These are phyloP conservation scores for Hibiscus trionum DNA, from an alignment of 345 rosid genomes.

Conservation along the genomic window DNA sequence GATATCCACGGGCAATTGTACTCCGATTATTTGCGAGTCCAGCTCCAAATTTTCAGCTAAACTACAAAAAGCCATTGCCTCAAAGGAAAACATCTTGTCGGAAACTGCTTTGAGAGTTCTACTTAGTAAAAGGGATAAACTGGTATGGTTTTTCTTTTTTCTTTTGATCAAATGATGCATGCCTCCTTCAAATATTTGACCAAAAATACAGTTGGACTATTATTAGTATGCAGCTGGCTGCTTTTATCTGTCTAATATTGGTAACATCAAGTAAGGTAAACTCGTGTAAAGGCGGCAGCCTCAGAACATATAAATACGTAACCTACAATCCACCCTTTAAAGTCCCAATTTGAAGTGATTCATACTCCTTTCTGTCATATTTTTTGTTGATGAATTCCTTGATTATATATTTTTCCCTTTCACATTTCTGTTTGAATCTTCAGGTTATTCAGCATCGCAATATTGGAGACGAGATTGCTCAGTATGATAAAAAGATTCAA, in stretches of 20 bases:
- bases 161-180: neutral
- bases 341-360: neutral
- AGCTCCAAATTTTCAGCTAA: constrained; percentile 29
- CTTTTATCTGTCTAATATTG: neutral
- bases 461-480: constrained; percentile 63
- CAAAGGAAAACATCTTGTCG: constrained; percentile 34
- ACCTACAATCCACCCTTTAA: neutral
- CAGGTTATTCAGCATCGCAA: constrained; percentile 61
- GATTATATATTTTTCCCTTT: neutral
- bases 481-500: constrained; percentile 44
- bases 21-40: constrained; percentile 20
- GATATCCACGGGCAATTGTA: constrained; percentile 12
- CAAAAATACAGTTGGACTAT: neutral
- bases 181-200: neutral
- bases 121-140: constrained; percentile 47
- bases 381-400: neutral
- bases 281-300: neutral
- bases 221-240: neutral
- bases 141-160: constrained; percentile 34
- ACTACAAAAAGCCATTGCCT: constrained; percentile 25
- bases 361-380: neutral
- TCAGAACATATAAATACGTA: neutral
- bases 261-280: neutral
- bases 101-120: constrained; percentile 46
- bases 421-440: constrained; percentile 7